These are phyloP conservation scores for Suillus variegatus DNA, from an alignment of 768 basidiomycete species.

Conservation along the genomic window DNA sequence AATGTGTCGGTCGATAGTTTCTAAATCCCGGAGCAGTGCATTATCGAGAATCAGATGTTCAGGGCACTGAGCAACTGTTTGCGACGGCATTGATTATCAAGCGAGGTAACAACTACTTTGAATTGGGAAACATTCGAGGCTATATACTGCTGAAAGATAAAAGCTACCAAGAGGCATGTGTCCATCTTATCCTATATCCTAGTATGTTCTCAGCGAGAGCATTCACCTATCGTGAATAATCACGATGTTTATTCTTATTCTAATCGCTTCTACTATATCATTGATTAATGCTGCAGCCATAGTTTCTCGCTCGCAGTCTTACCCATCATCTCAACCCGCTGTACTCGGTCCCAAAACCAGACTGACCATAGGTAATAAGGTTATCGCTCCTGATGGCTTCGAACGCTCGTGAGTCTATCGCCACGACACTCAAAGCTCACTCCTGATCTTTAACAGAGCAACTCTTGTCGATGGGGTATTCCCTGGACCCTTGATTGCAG, in stretches of 20 bases:
- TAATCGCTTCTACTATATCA: constrained; percentile 11
- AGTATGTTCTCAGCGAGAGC: neutral
- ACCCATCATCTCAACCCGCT: constrained; percentile 7
- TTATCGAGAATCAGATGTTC: neutral
- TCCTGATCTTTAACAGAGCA: constrained; percentile 26
- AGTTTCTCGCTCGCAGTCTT: constrained; percentile 15
- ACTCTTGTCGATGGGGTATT: constrained; percentile 44
- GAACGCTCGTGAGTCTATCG: constrained; percentile 33
- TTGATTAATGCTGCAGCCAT: constrained; percentile 19
- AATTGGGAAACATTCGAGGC: neutral
- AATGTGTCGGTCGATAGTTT: neutral
- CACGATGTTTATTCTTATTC: constrained; percentile 16
- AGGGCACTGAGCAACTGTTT: neutral
- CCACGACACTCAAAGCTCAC: neutral
- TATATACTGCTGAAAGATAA: neutral
- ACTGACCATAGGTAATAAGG: constrained; percentile 38
- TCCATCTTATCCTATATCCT: neutral
- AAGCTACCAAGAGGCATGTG: neutral
- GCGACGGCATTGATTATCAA: neutral
- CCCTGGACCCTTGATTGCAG: constrained; percentile 47
- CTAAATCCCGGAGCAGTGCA: neutral
- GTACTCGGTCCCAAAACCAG: constrained; percentile 24
- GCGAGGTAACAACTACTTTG: neutral
- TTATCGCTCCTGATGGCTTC: constrained; percentile 52
- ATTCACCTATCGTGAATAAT: neutral